Percentiles rank a stretch among this genome's conserved stretches.
Conservation (phyloP, 371 early-diverging fungal genomes). For the Mucor sp. region DNA sequence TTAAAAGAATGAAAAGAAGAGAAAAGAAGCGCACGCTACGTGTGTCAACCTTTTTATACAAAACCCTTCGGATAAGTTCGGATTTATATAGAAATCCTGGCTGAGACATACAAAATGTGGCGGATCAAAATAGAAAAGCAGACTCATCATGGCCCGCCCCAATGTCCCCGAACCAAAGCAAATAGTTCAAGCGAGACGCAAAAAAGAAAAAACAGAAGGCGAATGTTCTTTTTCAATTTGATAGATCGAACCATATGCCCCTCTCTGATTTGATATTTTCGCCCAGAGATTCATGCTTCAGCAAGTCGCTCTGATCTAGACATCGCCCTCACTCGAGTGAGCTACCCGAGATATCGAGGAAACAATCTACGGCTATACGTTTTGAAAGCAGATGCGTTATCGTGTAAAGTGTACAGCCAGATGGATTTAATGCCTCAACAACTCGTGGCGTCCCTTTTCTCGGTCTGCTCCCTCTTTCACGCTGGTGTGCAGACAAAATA, state of each 20-base stretch:
- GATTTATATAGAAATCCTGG: slow-evolving; percentile 7
- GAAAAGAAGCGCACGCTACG: neutral
- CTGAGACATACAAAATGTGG: slow-evolving; percentile 4
- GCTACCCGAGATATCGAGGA: neutral
- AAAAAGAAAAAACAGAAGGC: neutral
- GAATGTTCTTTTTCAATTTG: neutral
- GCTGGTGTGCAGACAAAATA: neutral
- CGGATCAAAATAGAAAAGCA: slow-evolving; percentile 2
- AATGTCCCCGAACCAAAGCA: slow-evolving; percentile 1
- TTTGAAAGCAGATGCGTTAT: neutral
- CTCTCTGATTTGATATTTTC: neutral
- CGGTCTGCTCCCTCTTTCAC: neutral
- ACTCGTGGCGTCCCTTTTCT: neutral
- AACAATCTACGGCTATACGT: neutral
- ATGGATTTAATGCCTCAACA: neutral
- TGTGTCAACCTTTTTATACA: neutral
- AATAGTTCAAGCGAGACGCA: neutral
- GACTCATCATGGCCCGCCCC: neutral
- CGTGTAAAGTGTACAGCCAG: no score
- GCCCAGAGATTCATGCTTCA: neutral
- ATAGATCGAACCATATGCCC: neutral
- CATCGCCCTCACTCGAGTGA: neutral
- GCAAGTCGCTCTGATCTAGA: neutral
- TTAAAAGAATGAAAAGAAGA: neutral
- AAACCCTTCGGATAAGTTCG: slow-evolving; percentile 3